Evolutionary conservation across 73 alveolate species (phyloP).

Genomic region (Paramecium octaurelia): DNA sequence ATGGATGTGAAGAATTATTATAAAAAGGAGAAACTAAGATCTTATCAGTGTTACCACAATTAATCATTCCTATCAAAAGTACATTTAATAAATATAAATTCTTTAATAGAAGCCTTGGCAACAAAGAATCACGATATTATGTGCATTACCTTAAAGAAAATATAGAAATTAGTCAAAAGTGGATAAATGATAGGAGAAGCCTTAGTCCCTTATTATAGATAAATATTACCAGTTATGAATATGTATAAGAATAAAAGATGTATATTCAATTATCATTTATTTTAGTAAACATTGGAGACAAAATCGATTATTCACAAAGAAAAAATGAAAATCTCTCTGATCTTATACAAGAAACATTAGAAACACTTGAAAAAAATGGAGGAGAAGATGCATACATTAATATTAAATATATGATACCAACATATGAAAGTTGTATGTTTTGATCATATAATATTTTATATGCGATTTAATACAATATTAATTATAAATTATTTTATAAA

Average conservation of each 20-base stretch:
- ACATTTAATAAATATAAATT: background rate
- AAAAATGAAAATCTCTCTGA: constrained; percentile 93
- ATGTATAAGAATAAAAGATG: constrained; percentile 88
- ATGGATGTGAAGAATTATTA: constrained; percentile 91
- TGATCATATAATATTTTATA: background rate
- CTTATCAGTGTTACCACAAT: constrained; percentile 95
- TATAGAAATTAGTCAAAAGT: constrained; percentile 86
- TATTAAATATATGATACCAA: constrained; percentile 98
- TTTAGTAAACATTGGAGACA: constrained; percentile 87
- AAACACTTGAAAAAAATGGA: constrained; percentile 96
- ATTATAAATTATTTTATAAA: background rate
- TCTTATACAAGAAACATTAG: constrained; percentile 97
- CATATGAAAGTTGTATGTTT: constrained; percentile 93
- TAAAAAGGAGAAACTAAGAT: constrained; percentile 88
- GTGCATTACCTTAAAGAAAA: constrained; percentile 90
- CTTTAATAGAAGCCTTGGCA: constrained; percentile 75
- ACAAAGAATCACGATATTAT: constrained; percentile 94
- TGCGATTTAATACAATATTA: background rate
- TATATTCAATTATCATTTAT: constrained; percentile 37
- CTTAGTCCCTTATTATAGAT: constrained; percentile 96
- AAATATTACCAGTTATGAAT: constrained; percentile 93
- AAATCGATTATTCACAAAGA: constrained; percentile 94
- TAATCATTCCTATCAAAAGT: constrained; percentile 93
- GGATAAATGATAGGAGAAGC: constrained; percentile 96
- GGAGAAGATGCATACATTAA: constrained; percentile 99